A percentile compares a stretch with the other conserved stretches of the same genome.
Conservation (phyloP, 2,329 filamentous ascomycete species). For the Penicillium sp. region DNA sequence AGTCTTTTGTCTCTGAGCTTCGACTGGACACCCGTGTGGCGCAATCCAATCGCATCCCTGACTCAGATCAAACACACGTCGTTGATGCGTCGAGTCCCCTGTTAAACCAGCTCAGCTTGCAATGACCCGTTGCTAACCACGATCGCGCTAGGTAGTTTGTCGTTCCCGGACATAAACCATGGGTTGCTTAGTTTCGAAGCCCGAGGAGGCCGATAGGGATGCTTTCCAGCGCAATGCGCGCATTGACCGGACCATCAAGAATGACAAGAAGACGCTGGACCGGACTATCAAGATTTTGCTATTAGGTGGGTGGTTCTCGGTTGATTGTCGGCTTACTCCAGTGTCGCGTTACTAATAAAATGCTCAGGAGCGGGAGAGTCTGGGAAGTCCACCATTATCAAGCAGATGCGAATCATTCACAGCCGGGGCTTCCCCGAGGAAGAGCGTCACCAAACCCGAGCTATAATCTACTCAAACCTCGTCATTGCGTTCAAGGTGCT, state of each 20-base stretch:
- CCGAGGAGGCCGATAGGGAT: constrained; percentile 43
- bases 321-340: not conserved
- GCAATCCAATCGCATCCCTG: constrained; percentile 23
- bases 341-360: constrained; percentile 28
- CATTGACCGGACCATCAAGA: constrained; percentile 81
- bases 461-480: constrained; percentile 93
- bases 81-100: constrained; percentile 3
- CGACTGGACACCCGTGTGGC: constrained; percentile 5
- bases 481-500: constrained; percentile 89
- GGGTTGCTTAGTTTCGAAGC: constrained; percentile 48
- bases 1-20: constrained; percentile 15
- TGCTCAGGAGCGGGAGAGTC: constrained; percentile 85
- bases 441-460: constrained; percentile 90
- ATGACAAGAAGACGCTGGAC: constrained; percentile 82
- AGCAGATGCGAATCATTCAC: constrained; percentile 99
- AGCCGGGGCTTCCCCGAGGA: constrained; percentile 84
- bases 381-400: constrained; percentile 93
- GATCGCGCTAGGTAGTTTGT: constrained; percentile 6
- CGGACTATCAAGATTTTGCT: constrained; percentile 92
- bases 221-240: constrained; percentile 54
- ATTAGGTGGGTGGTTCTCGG: constrained; percentile 63
- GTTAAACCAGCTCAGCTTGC: not conserved
- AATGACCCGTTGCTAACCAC: constrained; percentile 11
- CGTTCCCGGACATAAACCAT: constrained; percentile 31
- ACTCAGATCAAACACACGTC: constrained; percentile 18